Evolutionary conservation across 106 monocot genomes (phyloP).

Genomic region (Chionographis japonica): DNA sequence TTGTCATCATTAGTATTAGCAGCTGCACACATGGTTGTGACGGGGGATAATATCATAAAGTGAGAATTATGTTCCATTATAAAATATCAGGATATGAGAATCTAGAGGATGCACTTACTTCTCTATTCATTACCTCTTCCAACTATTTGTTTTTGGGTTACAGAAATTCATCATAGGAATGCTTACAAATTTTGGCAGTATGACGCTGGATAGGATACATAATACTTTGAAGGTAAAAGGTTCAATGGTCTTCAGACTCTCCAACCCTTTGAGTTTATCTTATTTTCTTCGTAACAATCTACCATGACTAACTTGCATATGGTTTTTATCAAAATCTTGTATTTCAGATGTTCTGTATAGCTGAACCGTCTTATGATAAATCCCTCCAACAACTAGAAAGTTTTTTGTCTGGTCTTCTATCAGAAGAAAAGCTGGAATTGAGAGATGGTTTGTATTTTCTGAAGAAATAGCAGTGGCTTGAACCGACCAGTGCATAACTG

Average conservation of each 20-base stretch:
- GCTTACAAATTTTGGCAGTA: constrained; percentile 92
- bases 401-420: constrained; percentile 73
- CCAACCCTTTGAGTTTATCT: background rate
- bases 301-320: background rate
- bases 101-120: no score
- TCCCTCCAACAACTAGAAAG: constrained; percentile 93
- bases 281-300: background rate
- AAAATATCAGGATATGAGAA: no score
- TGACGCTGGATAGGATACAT: constrained; percentile 90
- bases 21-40: no score
- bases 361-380: constrained; percentile 94
- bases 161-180: constrained; percentile 98
- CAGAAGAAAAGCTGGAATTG: constrained; percentile 86
- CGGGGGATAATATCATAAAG: no score
- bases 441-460: constrained; percentile 64
- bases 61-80: no score
- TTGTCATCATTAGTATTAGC: no score
- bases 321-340: background rate
- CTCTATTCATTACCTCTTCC: background rate
- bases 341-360: constrained; percentile 91
- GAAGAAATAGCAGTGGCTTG: constrained; percentile 38
- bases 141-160: constrained; percentile 8
- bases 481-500: no score
- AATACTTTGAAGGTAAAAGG: constrained; percentile 85
- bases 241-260: background rate